Conservation (phyloP, 1,284 basidiomycete species). For the Marasmius oreades region DNA sequence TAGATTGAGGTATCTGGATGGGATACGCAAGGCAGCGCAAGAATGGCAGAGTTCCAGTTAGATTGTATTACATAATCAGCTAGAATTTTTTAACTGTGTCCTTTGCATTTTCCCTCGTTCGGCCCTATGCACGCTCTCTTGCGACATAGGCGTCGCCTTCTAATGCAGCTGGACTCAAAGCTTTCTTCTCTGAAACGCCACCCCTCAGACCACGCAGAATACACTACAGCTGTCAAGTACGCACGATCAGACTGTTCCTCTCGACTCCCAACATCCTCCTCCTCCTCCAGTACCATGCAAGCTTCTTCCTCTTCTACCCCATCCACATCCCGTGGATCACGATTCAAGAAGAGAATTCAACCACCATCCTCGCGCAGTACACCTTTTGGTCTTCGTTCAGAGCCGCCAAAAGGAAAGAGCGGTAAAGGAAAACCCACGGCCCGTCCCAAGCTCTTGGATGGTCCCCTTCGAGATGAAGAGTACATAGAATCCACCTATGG, state of each 20-base stretch:
- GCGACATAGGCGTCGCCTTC: slow-evolving; percentile 13
- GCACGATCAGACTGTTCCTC: slow-evolving; percentile 2
- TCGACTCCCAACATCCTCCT: background rate
- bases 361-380: background rate
- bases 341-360: background rate
- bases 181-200: slow-evolving; percentile 10
- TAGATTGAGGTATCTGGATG: slow-evolving; percentile 73
- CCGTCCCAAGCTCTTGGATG: slow-evolving; percentile 24
- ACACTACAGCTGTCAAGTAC: slow-evolving; percentile 10
- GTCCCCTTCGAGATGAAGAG: slow-evolving; percentile 30
- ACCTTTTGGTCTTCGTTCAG: background rate
- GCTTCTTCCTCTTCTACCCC: background rate
- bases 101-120: background rate
- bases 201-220: background rate
- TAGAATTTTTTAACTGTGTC: slow-evolving; percentile 1
- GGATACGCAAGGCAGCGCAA: slow-evolving; percentile 69
- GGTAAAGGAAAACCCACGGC: background rate
- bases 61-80: too few species aligned
- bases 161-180: slow-evolving; percentile 11
- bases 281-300: background rate
- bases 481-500: slow-evolving; percentile 29
- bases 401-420: background rate
- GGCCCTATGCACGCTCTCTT: slow-evolving; percentile 7
- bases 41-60: slow-evolving; percentile 39
- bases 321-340: background rate